Evolutionary conservation across 2,329 filamentous ascomycete species (phyloP).

Genomic region (Cercospora berteroae): DNA sequence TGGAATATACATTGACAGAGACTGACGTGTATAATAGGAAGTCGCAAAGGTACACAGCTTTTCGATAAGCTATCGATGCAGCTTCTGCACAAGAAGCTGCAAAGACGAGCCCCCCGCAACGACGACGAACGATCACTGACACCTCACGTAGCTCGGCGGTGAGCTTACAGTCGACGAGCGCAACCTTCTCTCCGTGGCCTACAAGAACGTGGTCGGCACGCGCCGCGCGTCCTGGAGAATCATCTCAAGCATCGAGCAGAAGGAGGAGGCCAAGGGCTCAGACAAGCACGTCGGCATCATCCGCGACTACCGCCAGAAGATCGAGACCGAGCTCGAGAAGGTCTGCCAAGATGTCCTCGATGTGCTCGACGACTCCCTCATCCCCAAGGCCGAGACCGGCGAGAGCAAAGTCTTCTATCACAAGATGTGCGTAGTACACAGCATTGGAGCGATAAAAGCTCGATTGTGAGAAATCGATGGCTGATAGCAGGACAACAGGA

Average conservation of each 20-base stretch:
- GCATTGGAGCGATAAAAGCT: neutral
- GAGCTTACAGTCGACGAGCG: slow-evolving; percentile 68
- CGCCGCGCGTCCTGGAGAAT: slow-evolving; percentile 99
- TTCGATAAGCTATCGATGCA: slow-evolving; percentile 22
- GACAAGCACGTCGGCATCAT: slow-evolving; percentile 93
- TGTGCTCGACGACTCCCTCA: slow-evolving; percentile 87
- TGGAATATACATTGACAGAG: slow-evolving; percentile 11
- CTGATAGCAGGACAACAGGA: slow-evolving; percentile 57
- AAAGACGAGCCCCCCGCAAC: neutral
- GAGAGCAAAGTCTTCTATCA: slow-evolving; percentile 99
- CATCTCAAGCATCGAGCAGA: slow-evolving; percentile 99
- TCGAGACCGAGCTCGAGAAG: slow-evolving; percentile 94
- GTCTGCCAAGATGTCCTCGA: slow-evolving; percentile 98
- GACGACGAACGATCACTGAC: slow-evolving; percentile 18
- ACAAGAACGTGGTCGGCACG: slow-evolving; percentile 99
- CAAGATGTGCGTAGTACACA: slow-evolving; percentile 77
- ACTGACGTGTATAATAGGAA: slow-evolving; percentile 60
- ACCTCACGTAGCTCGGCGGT: slow-evolving; percentile 55
- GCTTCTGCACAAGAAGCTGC: slow-evolving; percentile 21
- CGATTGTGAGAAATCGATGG: neutral
- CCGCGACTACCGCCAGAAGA: slow-evolving; percentile 97
- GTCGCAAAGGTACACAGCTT: slow-evolving; percentile 74
- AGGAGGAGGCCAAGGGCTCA: slow-evolving; percentile 98
- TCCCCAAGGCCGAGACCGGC: slow-evolving; percentile 92
- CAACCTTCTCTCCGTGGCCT: slow-evolving; percentile 96